phyloP scores from a whole-genome alignment of 116 monocot species.

The Posidonia oceanica region DNA sequence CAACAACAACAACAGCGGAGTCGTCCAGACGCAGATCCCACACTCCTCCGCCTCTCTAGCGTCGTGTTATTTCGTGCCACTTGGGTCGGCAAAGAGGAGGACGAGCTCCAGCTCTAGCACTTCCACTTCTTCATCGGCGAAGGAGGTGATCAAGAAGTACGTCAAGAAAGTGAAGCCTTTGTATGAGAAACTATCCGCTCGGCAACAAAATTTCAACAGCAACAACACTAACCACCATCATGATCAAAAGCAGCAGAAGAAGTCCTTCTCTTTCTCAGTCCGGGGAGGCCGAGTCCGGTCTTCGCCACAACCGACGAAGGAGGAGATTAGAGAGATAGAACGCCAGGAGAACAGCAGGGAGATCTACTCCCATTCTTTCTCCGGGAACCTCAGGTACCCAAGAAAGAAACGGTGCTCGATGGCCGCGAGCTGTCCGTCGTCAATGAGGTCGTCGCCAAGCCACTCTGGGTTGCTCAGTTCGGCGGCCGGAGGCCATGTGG shows the following conservation, averaged over 20 bases:
- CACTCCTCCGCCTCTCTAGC: not conserved
- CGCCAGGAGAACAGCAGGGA: not conserved
- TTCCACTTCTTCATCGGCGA: constrained; percentile 55
- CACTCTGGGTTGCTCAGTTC: constrained; percentile 47
- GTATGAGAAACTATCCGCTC: constrained; percentile 31
- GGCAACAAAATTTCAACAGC: constrained; percentile 15
- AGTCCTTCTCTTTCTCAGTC: constrained; percentile 70
- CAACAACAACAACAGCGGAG: not conserved
- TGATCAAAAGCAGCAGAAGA: constrained; percentile 25
- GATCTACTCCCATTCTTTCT: constrained; percentile 43
- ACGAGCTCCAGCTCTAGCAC: constrained; percentile 26
- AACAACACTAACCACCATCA: constrained; percentile 9
- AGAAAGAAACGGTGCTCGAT: constrained; percentile 22
- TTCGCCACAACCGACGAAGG: not conserved
- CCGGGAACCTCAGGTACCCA: constrained; percentile 55
- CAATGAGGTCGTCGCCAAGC: constrained; percentile 69
- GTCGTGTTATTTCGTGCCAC: constrained; percentile 7
- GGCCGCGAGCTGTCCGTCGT: constrained; percentile 62
- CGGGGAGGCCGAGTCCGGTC: constrained; percentile 14
- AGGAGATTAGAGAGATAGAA: not conserved
- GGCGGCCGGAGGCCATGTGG: constrained; percentile 1
- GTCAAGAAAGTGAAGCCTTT: constrained; percentile 77
- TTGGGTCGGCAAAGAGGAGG: not conserved
- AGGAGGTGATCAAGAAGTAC: constrained; percentile 78
- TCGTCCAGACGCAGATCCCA: not conserved